phyloP scores from a whole-genome alignment of 2,329 filamentous ascomycete genomes.

The Dothidotthia symphoricarpi region DNA sequence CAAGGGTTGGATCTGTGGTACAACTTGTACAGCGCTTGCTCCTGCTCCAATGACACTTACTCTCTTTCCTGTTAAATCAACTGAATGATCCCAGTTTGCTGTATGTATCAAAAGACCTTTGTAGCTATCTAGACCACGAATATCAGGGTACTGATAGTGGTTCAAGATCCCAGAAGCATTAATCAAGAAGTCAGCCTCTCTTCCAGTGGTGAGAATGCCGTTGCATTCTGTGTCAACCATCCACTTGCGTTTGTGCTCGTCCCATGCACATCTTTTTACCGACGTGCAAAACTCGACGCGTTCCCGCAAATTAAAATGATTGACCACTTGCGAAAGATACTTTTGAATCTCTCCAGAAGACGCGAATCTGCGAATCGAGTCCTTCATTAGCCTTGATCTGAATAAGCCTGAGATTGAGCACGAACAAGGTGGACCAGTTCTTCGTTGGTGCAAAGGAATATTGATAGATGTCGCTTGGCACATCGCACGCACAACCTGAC shows the following conservation, averaged over 20 bases:
- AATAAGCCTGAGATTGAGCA: neutral
- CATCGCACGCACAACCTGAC: conserved; percentile 6
- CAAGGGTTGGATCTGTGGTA: conserved; percentile 6
- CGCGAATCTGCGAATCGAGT: conserved; percentile 1
- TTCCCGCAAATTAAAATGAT: conserved; percentile 2
- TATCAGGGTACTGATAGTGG: conserved; percentile 6
- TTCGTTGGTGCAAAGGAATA: conserved; percentile 8
- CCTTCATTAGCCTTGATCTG: neutral
- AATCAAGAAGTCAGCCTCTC: conserved; percentile 2
- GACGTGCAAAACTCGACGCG: conserved; percentile 4
- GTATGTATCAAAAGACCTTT: conserved; percentile 6
- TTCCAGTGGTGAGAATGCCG: conserved; percentile 1
- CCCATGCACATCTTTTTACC: conserved; percentile 4
- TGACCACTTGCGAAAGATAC: conserved; percentile 5
- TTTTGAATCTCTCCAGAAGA: conserved; percentile 4
- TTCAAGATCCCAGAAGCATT: conserved; percentile 3
- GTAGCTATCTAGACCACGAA: conserved; percentile 4
- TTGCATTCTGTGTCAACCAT: conserved; percentile 2
- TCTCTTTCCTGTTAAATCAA: conserved; percentile 3
- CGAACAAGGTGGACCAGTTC: conserved; percentile 6
- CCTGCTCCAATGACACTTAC: conserved; percentile 7
- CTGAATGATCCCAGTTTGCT: conserved; percentile 7
- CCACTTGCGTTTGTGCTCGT: conserved; percentile 2
- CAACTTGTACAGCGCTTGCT: conserved; percentile 4
- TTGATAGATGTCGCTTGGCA: conserved; percentile 8